phyloP scores from a whole-genome alignment of 768 basidiomycete genomes.

The Naganishia kalamii region DNA sequence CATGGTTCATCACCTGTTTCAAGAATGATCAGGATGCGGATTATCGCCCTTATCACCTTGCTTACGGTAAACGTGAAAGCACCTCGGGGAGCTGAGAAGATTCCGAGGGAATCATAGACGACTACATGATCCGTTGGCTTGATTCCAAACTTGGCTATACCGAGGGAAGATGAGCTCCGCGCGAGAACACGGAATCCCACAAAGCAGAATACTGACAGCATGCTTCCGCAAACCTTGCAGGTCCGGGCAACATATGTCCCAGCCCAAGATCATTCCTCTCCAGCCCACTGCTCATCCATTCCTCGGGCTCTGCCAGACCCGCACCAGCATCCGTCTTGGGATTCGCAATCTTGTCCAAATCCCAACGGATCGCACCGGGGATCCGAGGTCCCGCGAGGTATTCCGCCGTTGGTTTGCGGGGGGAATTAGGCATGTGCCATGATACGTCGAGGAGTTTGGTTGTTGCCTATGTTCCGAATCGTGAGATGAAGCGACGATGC shows the following conservation, averaged over 20 bases:
- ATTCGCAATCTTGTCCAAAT: slow-evolving; percentile 64
- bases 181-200: neutral
- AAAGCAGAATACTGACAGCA: slow-evolving; percentile 55
- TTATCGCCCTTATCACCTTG: neutral
- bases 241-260: slow-evolving; percentile 87
- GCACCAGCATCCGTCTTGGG: neutral
- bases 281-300: slow-evolving; percentile 49
- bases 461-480: slow-evolving; percentile 33
- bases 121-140: slow-evolving; percentile 69
- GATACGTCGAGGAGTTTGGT: slow-evolving; percentile 56
- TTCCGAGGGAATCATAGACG: slow-evolving; percentile 80
- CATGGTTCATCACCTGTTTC: slow-evolving; percentile 67
- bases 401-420: slow-evolving; percentile 65
- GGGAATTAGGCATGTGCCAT: slow-evolving; percentile 91
- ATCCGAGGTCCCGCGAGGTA: slow-evolving; percentile 60
- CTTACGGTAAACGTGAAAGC: slow-evolving; percentile 76
- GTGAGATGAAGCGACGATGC: neutral
- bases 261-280: slow-evolving; percentile 65
- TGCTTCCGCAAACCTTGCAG: slow-evolving; percentile 64
- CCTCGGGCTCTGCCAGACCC: slow-evolving; percentile 15
- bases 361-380: slow-evolving; percentile 66
- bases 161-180: neutral
- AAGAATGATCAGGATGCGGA: neutral
- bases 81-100: slow-evolving; percentile 87
- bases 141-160: slow-evolving; percentile 59